phyloP scores from a whole-genome alignment of 495 filamentous ascomycete genomes.

The Tuber magnatum region DNA sequence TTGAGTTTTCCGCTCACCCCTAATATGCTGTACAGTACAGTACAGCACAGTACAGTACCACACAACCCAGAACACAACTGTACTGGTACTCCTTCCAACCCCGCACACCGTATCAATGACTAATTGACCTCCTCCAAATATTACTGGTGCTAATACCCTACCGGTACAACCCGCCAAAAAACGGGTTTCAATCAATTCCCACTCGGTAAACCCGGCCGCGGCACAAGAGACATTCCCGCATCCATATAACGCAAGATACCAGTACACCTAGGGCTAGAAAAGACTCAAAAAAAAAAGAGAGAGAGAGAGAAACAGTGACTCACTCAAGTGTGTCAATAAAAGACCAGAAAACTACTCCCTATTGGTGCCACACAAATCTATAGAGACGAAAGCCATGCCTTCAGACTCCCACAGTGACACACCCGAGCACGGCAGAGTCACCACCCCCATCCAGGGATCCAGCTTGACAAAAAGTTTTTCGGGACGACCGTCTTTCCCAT shows the following conservation, averaged over 20 bases:
- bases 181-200: not conserved
- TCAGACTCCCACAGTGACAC: not conserved
- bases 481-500: not conserved
- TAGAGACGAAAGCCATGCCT: not conserved
- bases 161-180: not conserved
- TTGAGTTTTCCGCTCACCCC: no score
- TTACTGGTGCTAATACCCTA: not conserved
- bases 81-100: not conserved
- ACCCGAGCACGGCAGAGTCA: not conserved
- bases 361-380: not conserved
- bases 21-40: no score
- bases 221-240: not conserved
- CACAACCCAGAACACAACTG: not conserved
- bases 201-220: not conserved
- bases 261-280: not conserved
- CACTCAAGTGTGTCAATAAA: not conserved
- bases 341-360: not conserved
- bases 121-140: not conserved
- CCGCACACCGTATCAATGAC: not conserved
- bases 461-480: not conserved
- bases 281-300: not conserved
- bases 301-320: not conserved
- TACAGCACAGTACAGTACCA: not conserved
- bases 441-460: not conserved
- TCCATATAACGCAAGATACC: not conserved